phyloP scores from a whole-genome alignment of 2,329 filamentous ascomycete genomes.

The Colletotrichum graminicola region DNA sequence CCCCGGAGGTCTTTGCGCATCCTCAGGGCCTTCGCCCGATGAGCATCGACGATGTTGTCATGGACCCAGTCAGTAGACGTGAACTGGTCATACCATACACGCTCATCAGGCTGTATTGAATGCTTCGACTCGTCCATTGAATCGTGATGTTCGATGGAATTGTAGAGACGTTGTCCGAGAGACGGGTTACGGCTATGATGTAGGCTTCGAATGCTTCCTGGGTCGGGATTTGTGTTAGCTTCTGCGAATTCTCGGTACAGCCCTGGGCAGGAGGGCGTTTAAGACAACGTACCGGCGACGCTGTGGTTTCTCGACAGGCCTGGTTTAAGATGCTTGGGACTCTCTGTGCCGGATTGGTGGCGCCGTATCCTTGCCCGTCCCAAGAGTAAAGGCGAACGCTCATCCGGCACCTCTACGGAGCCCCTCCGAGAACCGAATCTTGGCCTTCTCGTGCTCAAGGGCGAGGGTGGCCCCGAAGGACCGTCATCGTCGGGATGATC shows the following conservation, averaged over 20 bases:
- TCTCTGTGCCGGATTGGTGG: slow-evolving; percentile 46
- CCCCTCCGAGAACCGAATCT: slow-evolving; percentile 37
- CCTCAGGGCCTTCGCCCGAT: slow-evolving; percentile 85
- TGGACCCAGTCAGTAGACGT: slow-evolving; percentile 99
- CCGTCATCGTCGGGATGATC: slow-evolving; percentile 26
- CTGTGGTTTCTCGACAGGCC: slow-evolving; percentile 57
- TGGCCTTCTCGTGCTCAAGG: slow-evolving; percentile 37
- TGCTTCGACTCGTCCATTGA: slow-evolving; percentile 74
- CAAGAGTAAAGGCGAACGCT: slow-evolving; percentile 59
- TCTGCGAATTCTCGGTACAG: slow-evolving; percentile 4
- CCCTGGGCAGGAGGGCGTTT: neutral
- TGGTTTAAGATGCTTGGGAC: slow-evolving; percentile 41
- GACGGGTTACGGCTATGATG: slow-evolving; percentile 71
- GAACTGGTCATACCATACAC: slow-evolving; percentile 99
- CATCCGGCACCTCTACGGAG: slow-evolving; percentile 50
- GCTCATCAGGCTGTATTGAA: slow-evolving; percentile 80
- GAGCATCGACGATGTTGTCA: slow-evolving; percentile 94
- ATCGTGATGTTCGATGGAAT: slow-evolving; percentile 69
- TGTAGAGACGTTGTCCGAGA: slow-evolving; percentile 71
- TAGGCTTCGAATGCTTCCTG: slow-evolving; percentile 54
- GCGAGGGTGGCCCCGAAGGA: slow-evolving; percentile 38
- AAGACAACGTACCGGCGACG: slow-evolving; percentile 54
- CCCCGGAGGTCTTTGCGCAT: slow-evolving; percentile 87
- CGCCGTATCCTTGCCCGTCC: slow-evolving; percentile 56
- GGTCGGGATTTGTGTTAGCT: slow-evolving; percentile 19